Conservation (phyloP, 192 early-diverging fungal genomes). For the Backusella australiensis region DNA sequence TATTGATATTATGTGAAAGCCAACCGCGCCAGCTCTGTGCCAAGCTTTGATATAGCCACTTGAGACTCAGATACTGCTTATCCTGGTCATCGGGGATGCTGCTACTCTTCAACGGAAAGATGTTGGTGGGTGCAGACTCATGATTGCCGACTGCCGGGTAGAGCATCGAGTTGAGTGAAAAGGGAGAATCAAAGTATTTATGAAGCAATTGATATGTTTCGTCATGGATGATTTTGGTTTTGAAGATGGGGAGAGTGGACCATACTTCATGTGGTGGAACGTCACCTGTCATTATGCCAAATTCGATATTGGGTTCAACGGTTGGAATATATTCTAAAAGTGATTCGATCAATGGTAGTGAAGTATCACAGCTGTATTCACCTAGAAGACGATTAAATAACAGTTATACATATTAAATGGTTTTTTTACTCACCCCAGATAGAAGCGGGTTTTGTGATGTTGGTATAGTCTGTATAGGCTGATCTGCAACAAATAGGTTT, state of each 20-base stretch:
- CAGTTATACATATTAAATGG: not conserved
- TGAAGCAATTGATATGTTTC: conserved; percentile 34
- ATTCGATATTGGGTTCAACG: conserved; percentile 36
- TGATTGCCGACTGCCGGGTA: conserved; percentile 59
- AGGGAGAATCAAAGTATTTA: conserved; percentile 26
- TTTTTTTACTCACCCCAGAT: conserved; percentile 28
- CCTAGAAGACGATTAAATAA: conserved; percentile 25
- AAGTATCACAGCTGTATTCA: conserved; percentile 50
- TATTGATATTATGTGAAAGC: conserved; percentile 25
- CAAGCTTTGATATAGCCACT: conserved; percentile 49
- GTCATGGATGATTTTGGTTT: conserved; percentile 40
- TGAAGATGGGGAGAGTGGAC: conserved; percentile 38
- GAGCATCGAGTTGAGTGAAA: conserved; percentile 31
- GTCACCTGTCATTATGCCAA: conserved; percentile 57
- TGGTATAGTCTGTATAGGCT: conserved; percentile 35
- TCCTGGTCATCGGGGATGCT: conserved; percentile 14
- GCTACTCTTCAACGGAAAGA: conserved; percentile 23
- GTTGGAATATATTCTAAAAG: conserved; percentile 45
- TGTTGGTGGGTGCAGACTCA: conserved; percentile 50
- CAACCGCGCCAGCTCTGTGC: conserved; percentile 50
- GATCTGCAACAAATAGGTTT: conserved; percentile 52
- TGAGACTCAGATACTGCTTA: conserved; percentile 23
- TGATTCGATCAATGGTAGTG: conserved; percentile 44
- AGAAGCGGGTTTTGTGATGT: conserved; percentile 31
- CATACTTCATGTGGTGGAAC: conserved; percentile 57